Base-by-base conservation (phyloP, 148 eudicot genomes). In the Persicaria tinctoria region DNA sequence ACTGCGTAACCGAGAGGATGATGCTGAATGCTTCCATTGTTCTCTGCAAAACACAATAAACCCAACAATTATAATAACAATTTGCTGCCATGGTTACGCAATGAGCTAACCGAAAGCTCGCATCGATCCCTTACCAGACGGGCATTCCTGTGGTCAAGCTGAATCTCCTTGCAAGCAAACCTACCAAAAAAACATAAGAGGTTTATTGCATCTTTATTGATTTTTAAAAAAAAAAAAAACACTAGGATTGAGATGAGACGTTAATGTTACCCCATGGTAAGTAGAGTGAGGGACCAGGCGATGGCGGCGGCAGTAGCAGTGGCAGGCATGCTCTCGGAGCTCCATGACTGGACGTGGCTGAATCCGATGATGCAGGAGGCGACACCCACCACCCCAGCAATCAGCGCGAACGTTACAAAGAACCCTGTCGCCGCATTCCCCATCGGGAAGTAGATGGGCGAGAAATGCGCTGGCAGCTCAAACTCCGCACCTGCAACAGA, bases 351-450 rank as follows among this genome's bases (percentile, higher is more conserved):
- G 53, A 90, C 41, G 73, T 90, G 86, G 81, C 82, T 82, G 66
- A 89, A 20, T 59, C 98, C 96, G 18, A 89, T 68, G 27, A 91
- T 80, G 73, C 84, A 83, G 0, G 97, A 89, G 8, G 96, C 93
- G 1, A 86, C 79, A 8, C 98, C 98, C 38, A 89, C 93, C 46
- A 92, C 97, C 50, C 98, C 96, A 4, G 98, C 98, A 17, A 94
- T 79, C 77, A 94, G 57, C 59, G 96, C 83, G 70, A 90, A 90
- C 55, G 74, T 69, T 13, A 92, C 97, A 27, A 94, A 92, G 84
- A 90, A 94, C 13, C 98, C 98, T 8, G 98, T 91, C 16, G 97
- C 97, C 0, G 97, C 96, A 23, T 94, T 91, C 20, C 98, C 98
- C 96, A 94, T 94, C 0, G 98, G 98, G 72, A 94, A 94, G 84